Percentiles rank a stretch among this genome's conserved stretches.
Conservation (phyloP, 192 early-diverging fungal genomes). For the Mortierella hygrophila region DNA sequence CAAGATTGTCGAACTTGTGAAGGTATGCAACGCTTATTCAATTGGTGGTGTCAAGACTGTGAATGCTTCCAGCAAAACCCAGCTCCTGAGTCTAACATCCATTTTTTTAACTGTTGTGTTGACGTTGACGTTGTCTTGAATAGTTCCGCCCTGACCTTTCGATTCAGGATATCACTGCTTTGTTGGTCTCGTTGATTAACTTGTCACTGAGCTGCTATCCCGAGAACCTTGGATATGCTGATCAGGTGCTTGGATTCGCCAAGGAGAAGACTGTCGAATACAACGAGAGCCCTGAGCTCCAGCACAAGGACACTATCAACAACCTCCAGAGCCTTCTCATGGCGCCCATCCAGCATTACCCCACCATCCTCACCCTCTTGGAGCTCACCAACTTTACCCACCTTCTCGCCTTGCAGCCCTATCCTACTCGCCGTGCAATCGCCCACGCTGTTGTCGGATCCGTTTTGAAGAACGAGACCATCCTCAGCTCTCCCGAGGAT, state of each 20-base stretch:
- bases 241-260: slow-evolving; percentile 92
- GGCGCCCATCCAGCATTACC: slow-evolving; percentile 84
- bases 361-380: slow-evolving; percentile 73
- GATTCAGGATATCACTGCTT: slow-evolving; percentile 91
- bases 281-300: slow-evolving; percentile 74
- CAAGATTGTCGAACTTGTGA: slow-evolving; percentile 93
- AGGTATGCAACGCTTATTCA: slow-evolving; percentile 57
- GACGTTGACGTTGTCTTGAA: neutral
- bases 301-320: slow-evolving; percentile 74
- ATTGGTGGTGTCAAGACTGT: neutral
- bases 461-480: slow-evolving; percentile 77
- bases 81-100: neutral
- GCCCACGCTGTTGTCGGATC: slow-evolving; percentile 81
- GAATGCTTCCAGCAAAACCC: neutral
- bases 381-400: slow-evolving; percentile 85
- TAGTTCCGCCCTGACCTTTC: slow-evolving; percentile 92
- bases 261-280: slow-evolving; percentile 80
- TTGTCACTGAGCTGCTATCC: slow-evolving; percentile 95
- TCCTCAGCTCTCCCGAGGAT: slow-evolving; percentile 75
- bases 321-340: slow-evolving; percentile 89
- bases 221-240: slow-evolving; percentile 86
- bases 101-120: neutral
- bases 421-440: slow-evolving; percentile 84
- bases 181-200: slow-evolving; percentile 89
- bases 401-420: slow-evolving; percentile 88